phyloP scores from a whole-genome alignment of 2,329 filamentous ascomycete species.

The Aspergillus piperis region DNA sequence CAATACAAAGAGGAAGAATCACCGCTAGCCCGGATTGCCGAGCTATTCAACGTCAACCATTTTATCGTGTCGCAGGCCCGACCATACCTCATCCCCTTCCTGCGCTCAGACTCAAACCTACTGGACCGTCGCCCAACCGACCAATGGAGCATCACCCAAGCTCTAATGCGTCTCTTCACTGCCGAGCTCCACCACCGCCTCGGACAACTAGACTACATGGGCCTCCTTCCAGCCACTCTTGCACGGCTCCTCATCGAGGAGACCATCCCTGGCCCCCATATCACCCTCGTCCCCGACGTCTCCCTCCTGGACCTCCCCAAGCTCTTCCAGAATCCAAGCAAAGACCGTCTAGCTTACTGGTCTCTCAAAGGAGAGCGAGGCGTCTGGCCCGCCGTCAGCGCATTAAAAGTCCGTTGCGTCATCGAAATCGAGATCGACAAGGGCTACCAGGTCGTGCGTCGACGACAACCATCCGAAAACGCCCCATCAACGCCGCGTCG shows the following conservation, averaged over 20 bases:
- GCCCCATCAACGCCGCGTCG: slow-evolving; percentile 13
- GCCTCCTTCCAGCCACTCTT: slow-evolving; percentile 68
- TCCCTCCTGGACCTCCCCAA: slow-evolving; percentile 71
- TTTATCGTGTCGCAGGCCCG: slow-evolving; percentile 92
- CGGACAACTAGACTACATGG: slow-evolving; percentile 75
- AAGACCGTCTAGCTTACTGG: slow-evolving; percentile 78
- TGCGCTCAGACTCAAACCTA: slow-evolving; percentile 77
- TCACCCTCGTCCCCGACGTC: slow-evolving; percentile 82
- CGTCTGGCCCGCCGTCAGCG: slow-evolving; percentile 86
- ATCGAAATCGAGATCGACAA: slow-evolving; percentile 86
- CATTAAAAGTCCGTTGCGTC: slow-evolving; percentile 76
- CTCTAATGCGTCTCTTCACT: slow-evolving; percentile 65
- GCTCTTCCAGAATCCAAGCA: slow-evolving; percentile 79
- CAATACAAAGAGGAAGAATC: slow-evolving; percentile 67
- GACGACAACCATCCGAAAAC: slow-evolving; percentile 34
- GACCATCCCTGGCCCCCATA: slow-evolving; percentile 71
- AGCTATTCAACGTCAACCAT: slow-evolving; percentile 91
- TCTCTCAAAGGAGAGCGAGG: slow-evolving; percentile 79
- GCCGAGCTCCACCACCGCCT: slow-evolving; percentile 79
- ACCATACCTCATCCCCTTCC: slow-evolving; percentile 84
- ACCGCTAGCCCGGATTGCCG: slow-evolving; percentile 70
- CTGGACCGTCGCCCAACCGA: slow-evolving; percentile 62
- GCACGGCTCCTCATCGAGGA: slow-evolving; percentile 81
- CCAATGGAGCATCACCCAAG: slow-evolving; percentile 60
- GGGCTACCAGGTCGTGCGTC: slow-evolving; percentile 77